Percentiles rank a stretch among this genome's conserved stretches.
These are phyloP conservation scores for Gomphus bonarii DNA, from an alignment of 1,284 basidiomycete species.

Conservation along the genomic window DNA sequence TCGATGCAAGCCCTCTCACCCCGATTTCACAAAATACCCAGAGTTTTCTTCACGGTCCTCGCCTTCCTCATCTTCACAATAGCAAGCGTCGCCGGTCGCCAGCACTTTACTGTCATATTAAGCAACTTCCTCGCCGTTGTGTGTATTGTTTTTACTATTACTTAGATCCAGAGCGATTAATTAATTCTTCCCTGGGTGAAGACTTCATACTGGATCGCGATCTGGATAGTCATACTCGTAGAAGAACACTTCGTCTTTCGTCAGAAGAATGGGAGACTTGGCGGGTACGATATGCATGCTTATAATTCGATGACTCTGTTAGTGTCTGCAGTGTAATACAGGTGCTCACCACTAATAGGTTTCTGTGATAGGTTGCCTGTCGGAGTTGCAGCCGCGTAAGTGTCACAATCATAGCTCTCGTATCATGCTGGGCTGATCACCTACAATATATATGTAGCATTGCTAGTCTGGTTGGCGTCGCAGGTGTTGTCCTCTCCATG, in stretches of 20 bases:
- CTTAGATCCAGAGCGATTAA: constrained; percentile 19
- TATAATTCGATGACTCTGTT: constrained; percentile 39
- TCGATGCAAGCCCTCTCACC: constrained; percentile 46
- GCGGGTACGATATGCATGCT: constrained; percentile 44
- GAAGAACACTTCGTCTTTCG: constrained; percentile 53
- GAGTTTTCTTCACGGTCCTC: constrained; percentile 49
- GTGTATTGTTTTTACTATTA: background rate
- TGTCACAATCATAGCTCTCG: background rate
- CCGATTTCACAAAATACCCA: constrained; percentile 43
- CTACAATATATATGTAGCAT: no score
- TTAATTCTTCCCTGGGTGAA: constrained; percentile 16
- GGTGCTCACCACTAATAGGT: background rate
- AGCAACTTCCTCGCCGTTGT: constrained; percentile 15
- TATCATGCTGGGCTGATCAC: no score
- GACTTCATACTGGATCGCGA: constrained; percentile 55
- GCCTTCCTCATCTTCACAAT: constrained; percentile 45
- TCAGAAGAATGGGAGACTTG: constrained; percentile 28
- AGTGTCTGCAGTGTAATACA: constrained; percentile 11
- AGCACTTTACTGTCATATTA: constrained; percentile 49
- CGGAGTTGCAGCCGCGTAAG: constrained; percentile 44
- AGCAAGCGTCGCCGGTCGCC: constrained; percentile 50
- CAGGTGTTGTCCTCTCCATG: constrained; percentile 40
- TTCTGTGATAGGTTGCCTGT: constrained; percentile 33
- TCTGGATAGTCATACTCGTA: constrained; percentile 47
- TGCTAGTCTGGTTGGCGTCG: constrained; percentile 36